phyloP scores from a whole-genome alignment of 352 stramenopile species.

The Phytophthora crassamura region DNA sequence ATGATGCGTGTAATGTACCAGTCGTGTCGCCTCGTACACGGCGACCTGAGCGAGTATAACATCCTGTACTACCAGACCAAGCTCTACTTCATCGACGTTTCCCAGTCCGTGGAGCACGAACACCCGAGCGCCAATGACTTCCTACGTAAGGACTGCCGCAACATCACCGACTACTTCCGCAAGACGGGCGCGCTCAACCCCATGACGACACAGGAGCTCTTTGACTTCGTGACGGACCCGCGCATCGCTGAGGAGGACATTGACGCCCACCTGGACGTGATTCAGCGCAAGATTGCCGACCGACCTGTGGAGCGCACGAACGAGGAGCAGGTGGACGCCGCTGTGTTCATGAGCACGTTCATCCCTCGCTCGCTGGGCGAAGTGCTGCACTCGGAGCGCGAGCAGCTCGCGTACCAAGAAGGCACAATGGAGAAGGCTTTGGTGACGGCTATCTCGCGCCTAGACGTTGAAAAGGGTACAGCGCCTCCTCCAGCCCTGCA shows the following conservation, averaged over 20 bases:
- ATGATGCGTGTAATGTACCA: conserved; percentile 98
- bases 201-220: conserved; percentile 96
- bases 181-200: conserved; percentile 91
- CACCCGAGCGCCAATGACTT: conserved; percentile 98
- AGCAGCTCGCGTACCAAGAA: conserved; percentile 87
- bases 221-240: conserved; percentile 95
- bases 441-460: conserved; percentile 76
- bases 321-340: conserved; percentile 92
- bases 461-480: conserved; percentile 57
- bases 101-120: conserved; percentile 98
- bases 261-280: conserved; percentile 86
- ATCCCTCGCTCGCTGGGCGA: conserved; percentile 96
- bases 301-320: conserved; percentile 65
- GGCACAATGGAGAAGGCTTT: conserved; percentile 88
- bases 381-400: conserved; percentile 89
- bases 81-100: conserved; percentile 99
- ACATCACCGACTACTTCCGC: conserved; percentile 98
- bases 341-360: conserved; percentile 94
- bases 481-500: conserved; percentile 28
- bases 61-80: conserved; percentile 97
- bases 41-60: conserved; percentile 99
- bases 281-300: conserved; percentile 90
- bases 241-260: conserved; percentile 77
- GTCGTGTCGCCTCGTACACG: conserved; percentile 97
- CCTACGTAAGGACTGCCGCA: conserved; percentile 97